These are phyloP conservation scores for Pseudonectria foliicola DNA, from an alignment of 2,329 filamentous ascomycete species.

Conservation along the genomic window DNA sequence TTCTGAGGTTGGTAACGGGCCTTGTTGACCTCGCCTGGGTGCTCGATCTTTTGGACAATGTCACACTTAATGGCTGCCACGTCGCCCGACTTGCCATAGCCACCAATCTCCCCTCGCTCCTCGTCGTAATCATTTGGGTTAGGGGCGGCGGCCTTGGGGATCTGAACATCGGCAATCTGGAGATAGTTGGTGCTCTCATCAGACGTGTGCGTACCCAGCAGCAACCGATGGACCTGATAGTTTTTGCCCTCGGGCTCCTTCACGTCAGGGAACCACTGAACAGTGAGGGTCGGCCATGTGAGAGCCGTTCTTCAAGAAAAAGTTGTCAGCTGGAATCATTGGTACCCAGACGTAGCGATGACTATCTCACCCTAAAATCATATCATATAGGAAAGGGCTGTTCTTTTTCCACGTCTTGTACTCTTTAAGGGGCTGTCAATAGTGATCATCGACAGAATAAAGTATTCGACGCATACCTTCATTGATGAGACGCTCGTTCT, in stretches of 20 bases:
- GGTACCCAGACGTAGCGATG: background rate
- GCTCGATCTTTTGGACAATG: slow-evolving; percentile 92
- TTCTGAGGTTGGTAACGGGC: slow-evolving; percentile 97
- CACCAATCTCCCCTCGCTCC: slow-evolving; percentile 85
- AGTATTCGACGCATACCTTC: slow-evolving; percentile 52
- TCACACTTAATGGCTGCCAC: slow-evolving; percentile 74
- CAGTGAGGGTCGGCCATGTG: slow-evolving; percentile 95
- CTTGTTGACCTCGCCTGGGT: slow-evolving; percentile 97
- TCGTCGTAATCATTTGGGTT: slow-evolving; percentile 86
- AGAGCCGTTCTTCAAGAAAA: slow-evolving; percentile 60
- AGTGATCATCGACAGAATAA: background rate
- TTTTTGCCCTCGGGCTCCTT: slow-evolving; percentile 82
- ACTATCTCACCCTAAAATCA: slow-evolving; percentile 69
- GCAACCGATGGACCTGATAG: slow-evolving; percentile 77
- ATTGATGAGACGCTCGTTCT: slow-evolving; percentile 84
- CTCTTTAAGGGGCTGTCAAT: slow-evolving; percentile 46
- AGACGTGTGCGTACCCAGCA: slow-evolving; percentile 93
- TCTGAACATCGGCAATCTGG: slow-evolving; percentile 88
- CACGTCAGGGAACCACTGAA: slow-evolving; percentile 96
- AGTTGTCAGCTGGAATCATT: slow-evolving; percentile 6
- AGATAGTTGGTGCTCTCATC: slow-evolving; percentile 81
- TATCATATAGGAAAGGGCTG: slow-evolving; percentile 94
- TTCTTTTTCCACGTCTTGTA: slow-evolving; percentile 99
- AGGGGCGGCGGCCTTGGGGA: slow-evolving; percentile 70
- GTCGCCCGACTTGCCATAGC: slow-evolving; percentile 71